These are phyloP conservation scores for Yamadazyma paraphyllophila DNA, from an alignment of 805 yeast genomes.

Conservation along the genomic window DNA sequence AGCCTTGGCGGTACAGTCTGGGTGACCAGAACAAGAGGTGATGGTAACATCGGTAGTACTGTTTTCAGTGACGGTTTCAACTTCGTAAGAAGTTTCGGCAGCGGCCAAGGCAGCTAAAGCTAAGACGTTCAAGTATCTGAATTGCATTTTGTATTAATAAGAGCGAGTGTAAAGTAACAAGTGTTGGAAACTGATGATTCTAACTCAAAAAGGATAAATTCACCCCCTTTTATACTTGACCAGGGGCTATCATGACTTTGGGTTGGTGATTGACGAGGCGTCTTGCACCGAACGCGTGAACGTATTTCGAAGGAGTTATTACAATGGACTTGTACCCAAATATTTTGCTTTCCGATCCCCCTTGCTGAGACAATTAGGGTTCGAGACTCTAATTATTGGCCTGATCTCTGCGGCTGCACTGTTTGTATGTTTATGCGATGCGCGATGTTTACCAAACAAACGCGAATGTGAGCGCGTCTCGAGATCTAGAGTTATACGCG, in stretches of 20 bases:
- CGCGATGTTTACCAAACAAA: constrained; percentile 7
- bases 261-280: neutral
- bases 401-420: constrained; percentile 1
- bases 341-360: constrained; percentile 1
- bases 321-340: neutral
- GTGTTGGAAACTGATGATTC: neutral
- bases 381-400: neutral
- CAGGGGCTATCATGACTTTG: neutral
- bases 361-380: neutral
- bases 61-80: constrained; percentile 25
- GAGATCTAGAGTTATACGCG: neutral
- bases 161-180: constrained; percentile 3
- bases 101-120: constrained; percentile 25
- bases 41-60: constrained; percentile 35
- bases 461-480: constrained; percentile 1
- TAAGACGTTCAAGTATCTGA: constrained; percentile 21
- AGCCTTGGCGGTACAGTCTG: constrained; percentile 17
- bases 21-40: constrained; percentile 37
- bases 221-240: constrained; percentile 17
- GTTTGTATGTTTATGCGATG: constrained; percentile 3
- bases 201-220: constrained; percentile 8
- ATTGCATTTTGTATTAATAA: constrained; percentile 20
- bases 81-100: constrained; percentile 17
- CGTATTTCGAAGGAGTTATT: constrained; percentile 1
- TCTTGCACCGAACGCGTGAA: neutral